phyloP scores from a whole-genome alignment of 441 rosid species.

The Adansonia gregorii region DNA sequence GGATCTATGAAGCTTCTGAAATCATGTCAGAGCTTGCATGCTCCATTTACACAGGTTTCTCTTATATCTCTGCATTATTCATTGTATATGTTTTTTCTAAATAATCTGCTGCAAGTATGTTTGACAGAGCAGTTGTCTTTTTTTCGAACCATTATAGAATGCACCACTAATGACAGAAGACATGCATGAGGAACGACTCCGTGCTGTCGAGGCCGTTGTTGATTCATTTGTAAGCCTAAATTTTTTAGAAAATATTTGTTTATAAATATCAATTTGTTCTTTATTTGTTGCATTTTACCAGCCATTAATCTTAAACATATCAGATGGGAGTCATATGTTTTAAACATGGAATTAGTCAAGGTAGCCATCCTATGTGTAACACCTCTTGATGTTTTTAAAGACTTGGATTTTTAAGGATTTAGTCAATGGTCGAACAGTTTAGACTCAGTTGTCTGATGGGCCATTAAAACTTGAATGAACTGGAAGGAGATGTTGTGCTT shows the following conservation, averaged over 20 bases:
- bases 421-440: no score
- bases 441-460: no score
- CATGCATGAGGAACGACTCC: slow-evolving; percentile 99
- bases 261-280: slow-evolving; percentile 8
- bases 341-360: slow-evolving; percentile 26
- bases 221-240: slow-evolving; percentile 79
- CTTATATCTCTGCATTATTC: slow-evolving; percentile 27
- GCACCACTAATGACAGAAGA: slow-evolving; percentile 98
- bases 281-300: neutral
- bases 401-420: no score
- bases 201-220: slow-evolving; percentile 83
- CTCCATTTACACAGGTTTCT: slow-evolving; percentile 90
- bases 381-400: neutral
- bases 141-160: slow-evolving; percentile 53
- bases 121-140: slow-evolving; percentile 17
- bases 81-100: slow-evolving; percentile 14
- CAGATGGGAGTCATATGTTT: neutral
- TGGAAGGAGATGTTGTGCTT: slow-evolving; percentile 10
- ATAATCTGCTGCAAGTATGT: slow-evolving; percentile 17
- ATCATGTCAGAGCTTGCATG: slow-evolving; percentile 80
- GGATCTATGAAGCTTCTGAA: slow-evolving; percentile 90
- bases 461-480: no score
- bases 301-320: slow-evolving; percentile 2
- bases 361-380: neutral
- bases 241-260: slow-evolving; percentile 29